Percentiles rank a stretch among this genome's conserved stretches.
Conservation (phyloP, 306 rosid species). For the Sicyos edulis region DNA sequence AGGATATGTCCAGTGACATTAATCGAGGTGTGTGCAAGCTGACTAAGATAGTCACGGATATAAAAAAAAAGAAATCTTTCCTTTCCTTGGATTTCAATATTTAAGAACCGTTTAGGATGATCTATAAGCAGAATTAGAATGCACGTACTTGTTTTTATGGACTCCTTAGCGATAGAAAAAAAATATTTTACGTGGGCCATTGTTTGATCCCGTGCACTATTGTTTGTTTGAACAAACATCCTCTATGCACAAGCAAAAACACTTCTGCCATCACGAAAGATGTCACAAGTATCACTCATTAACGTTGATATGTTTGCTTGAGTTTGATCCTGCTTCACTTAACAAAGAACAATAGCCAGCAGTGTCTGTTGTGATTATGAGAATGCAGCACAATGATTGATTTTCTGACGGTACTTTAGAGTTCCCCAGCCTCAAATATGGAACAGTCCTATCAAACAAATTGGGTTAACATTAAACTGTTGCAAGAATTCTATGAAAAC, state of each 20-base stretch:
- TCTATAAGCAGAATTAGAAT: neutral
- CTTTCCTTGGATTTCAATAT: neutral
- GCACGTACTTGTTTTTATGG: neutral
- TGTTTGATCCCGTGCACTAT: neutral
- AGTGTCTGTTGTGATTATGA: conserved; percentile 2
- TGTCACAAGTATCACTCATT: neutral
- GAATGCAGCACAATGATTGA: neutral
- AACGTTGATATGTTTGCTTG: neutral
- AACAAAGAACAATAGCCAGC: neutral
- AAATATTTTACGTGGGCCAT: neutral
- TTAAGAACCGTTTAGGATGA: neutral
- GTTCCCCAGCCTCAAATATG: neutral
- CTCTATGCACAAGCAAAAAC: conserved; percentile 2
- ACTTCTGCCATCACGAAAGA: neutral
- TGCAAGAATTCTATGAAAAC: neutral
- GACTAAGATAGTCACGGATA: too few species aligned
- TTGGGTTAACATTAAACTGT: neutral
- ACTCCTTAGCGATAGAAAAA: neutral
- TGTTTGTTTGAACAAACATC: neutral
- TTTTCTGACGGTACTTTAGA: neutral
- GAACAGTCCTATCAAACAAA: neutral
- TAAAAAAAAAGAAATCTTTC: too few species aligned
- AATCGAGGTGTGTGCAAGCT: too few species aligned
- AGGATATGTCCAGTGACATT: too few species aligned
- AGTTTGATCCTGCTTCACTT: neutral